Conservation (phyloP, 176 grass and related monocot genomes). For the Oryza longistaminata region DNA sequence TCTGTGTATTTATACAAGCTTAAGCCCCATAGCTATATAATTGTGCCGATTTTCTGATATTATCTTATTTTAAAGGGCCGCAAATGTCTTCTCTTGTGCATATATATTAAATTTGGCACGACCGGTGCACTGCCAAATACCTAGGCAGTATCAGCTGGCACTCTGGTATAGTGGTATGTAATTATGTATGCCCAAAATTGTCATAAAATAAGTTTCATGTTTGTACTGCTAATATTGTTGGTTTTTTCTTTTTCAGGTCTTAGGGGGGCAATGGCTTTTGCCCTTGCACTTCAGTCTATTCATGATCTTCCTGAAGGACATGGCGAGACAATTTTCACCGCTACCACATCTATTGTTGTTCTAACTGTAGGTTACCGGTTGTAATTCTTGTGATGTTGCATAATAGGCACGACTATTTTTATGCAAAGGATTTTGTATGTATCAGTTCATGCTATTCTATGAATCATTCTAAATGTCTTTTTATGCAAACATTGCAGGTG, state of each 20-base stretch:
- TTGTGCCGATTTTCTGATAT: slow-evolving; percentile 19
- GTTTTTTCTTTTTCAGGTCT: slow-evolving; percentile 50
- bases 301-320: slow-evolving; percentile 92
- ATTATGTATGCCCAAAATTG: slow-evolving; percentile 8
- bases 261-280: slow-evolving; percentile 97
- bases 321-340: slow-evolving; percentile 80
- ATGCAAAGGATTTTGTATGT: not conserved
- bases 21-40: not conserved
- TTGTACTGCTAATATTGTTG: slow-evolving; percentile 8
- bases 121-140: slow-evolving; percentile 65
- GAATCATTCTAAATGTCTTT: not conserved
- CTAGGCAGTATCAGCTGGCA: slow-evolving; percentile 72
- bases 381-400: not conserved
- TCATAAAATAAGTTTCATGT: slow-evolving; percentile 13
- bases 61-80: slow-evolving; percentile 63
- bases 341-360: slow-evolving; percentile 89
- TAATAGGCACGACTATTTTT: not conserved
- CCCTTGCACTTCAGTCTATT: slow-evolving; percentile 86
- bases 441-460: not conserved
- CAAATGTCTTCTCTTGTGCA: slow-evolving; percentile 86
- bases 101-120: slow-evolving; percentile 78
- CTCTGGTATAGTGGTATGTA: slow-evolving; percentile 89
- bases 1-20: not conserved
- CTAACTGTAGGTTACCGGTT: slow-evolving; percentile 58
- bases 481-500: slow-evolving; percentile 46